These are phyloP conservation scores for Emericellopsis cladophorae DNA, from an alignment of 2,329 filamentous ascomycete genomes.

Conservation along the genomic window DNA sequence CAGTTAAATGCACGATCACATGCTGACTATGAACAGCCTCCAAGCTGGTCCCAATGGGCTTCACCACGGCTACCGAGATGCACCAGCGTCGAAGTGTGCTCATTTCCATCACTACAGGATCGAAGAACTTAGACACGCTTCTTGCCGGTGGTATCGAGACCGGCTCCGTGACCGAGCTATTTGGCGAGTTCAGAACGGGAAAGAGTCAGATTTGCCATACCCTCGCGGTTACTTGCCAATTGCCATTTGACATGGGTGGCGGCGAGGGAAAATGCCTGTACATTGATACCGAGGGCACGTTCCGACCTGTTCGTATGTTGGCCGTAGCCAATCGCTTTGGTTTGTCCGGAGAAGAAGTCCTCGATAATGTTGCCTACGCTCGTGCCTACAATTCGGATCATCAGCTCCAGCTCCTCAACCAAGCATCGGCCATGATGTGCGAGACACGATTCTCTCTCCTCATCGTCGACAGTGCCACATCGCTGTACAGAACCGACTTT, in stretches of 20 bases:
- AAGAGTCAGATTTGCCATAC: slow-evolving; percentile 99
- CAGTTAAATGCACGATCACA: background rate
- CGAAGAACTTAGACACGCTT: slow-evolving; percentile 91
- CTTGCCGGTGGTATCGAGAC: slow-evolving; percentile 93
- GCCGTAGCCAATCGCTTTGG: slow-evolving; percentile 92
- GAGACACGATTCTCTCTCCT: slow-evolving; percentile 95
- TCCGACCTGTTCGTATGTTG: slow-evolving; percentile 79
- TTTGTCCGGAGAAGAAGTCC: slow-evolving; percentile 87
- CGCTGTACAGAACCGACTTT: slow-evolving; percentile 93
- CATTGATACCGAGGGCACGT: slow-evolving; percentile 96
- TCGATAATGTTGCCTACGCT: slow-evolving; percentile 97
- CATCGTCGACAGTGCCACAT: slow-evolving; percentile 90
- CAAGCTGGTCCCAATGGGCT: slow-evolving; percentile 96
- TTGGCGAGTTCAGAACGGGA: slow-evolving; percentile 94
- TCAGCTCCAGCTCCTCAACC: slow-evolving; percentile 86
- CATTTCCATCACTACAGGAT: slow-evolving; percentile 95
- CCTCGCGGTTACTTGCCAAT: slow-evolving; percentile 91
- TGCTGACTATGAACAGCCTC: slow-evolving; percentile 45
- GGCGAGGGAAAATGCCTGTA: slow-evolving; percentile 98
- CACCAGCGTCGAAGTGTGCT: slow-evolving; percentile 91
- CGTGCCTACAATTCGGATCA: slow-evolving; percentile 98
- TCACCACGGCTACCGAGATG: slow-evolving; percentile 98
- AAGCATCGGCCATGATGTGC: slow-evolving; percentile 98
- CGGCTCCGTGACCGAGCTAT: slow-evolving; percentile 94
- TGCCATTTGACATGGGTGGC: slow-evolving; percentile 97